A percentile compares a stretch with the other conserved stretches of the same genome.
These are phyloP conservation scores for Trichoderma sp. DNA, from an alignment of 2,329 filamentous ascomycete species.

Conservation along the genomic window DNA sequence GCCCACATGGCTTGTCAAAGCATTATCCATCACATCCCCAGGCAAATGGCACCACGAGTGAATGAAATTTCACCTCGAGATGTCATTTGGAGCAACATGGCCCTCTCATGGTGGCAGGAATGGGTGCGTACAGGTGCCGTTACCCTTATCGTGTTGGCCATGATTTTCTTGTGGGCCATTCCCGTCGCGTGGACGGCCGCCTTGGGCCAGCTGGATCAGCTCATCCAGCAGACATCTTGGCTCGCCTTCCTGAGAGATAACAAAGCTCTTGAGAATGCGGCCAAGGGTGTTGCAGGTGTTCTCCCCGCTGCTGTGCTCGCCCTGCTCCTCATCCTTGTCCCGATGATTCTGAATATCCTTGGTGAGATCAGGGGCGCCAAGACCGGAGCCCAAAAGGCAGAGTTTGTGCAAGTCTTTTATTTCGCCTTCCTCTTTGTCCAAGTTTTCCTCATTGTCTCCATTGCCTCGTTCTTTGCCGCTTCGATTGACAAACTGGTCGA, in stretches of 20 bases:
- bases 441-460: slow-evolving; percentile 88
- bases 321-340: slow-evolving; percentile 77
- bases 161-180: slow-evolving; percentile 87
- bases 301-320: slow-evolving; percentile 76
- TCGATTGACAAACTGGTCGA: slow-evolving; percentile 64
- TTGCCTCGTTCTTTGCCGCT: slow-evolving; percentile 71
- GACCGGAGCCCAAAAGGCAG: slow-evolving; percentile 74
- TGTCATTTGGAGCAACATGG: slow-evolving; percentile 97
- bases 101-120: slow-evolving; percentile 88
- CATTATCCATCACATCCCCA: slow-evolving; percentile 85
- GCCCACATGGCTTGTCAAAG: slow-evolving; percentile 98
- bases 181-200: slow-evolving; percentile 87
- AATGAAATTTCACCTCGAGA: slow-evolving; percentile 94
- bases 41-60: slow-evolving; percentile 87
- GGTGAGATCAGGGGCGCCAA: slow-evolving; percentile 76
- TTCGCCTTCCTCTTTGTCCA: slow-evolving; percentile 95
- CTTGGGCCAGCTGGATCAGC: slow-evolving; percentile 71
- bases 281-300: slow-evolving; percentile 75
- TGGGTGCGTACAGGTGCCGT: slow-evolving; percentile 73
- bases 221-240: slow-evolving; percentile 68
- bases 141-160: slow-evolving; percentile 64
- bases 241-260: slow-evolving; percentile 68
- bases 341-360: slow-evolving; percentile 73
- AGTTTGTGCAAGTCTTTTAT: slow-evolving; percentile 90
- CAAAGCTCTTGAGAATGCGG: slow-evolving; percentile 59